Conservation (phyloP, 306 rosid species). For the Malus fusca region DNA sequence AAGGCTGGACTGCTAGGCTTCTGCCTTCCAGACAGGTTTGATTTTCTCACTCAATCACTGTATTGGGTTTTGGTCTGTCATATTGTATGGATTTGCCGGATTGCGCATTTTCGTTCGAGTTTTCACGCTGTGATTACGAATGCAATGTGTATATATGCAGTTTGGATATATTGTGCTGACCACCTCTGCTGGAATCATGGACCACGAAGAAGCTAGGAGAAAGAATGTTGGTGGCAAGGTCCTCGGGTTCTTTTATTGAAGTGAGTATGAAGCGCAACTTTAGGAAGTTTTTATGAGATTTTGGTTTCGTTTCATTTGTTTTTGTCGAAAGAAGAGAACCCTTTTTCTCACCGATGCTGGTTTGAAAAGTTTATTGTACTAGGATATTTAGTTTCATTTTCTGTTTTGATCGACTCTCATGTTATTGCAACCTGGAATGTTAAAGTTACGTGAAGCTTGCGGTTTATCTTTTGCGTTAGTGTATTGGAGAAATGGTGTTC, state of each 20-base stretch:
- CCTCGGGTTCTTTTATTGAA: constrained; percentile 35
- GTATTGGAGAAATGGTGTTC: neutral
- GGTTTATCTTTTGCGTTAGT: neutral
- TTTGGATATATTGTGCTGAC: constrained; percentile 37
- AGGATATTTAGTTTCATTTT: neutral
- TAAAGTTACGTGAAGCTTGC: neutral
- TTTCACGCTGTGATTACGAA: neutral
- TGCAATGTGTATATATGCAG: constrained; percentile 5
- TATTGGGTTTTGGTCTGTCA: neutral
- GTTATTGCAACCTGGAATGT: neutral
- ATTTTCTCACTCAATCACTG: neutral
- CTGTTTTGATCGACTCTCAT: neutral
- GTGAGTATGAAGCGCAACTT: neutral
- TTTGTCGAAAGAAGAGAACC: neutral
- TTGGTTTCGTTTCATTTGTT: neutral
- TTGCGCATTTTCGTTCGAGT: no score
- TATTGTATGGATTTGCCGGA: neutral
- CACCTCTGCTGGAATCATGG: constrained; percentile 44
- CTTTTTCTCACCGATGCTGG: neutral
- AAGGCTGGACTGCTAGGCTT: constrained; percentile 38
- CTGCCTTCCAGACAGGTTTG: constrained; percentile 41
- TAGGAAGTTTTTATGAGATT: neutral
- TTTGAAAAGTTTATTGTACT: constrained; percentile 2
- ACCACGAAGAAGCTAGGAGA: constrained; percentile 37
- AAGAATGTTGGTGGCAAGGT: constrained; percentile 42